Evolutionary conservation across 2,329 filamentous ascomycete species (phyloP), one percentile per base, ranked within the genome.

Genomic region (Pseudogymnoascus sp.): DNA sequence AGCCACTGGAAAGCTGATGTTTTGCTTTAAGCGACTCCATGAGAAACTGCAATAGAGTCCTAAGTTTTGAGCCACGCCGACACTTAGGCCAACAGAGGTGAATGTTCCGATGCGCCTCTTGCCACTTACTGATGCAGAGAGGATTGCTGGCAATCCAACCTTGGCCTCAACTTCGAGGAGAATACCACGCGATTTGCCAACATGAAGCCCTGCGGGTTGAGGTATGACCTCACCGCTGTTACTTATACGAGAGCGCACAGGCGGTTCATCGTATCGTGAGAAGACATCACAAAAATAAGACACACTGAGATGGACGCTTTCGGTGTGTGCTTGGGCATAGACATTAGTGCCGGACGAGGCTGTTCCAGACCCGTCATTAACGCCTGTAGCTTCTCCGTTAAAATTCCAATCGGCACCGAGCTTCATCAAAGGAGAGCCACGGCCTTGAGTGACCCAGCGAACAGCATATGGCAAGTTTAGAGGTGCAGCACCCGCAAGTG

Each of bases 11-110:
- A 79, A 35, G 41, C 69, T 72, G 61, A 79, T 71, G 8, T 63
- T 70, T 63, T 79, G 77, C 4, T 75, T 75, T 23, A 79, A 69
- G 62, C 77, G 69, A 37, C 66, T 73, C 76, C 77, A 78, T 25
- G 71, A 72, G 21, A 77, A 59, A 4, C 72, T 72, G 67, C 77
- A 71, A 49, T 74, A 67, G 8, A 79, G 69, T 4, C 77, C 76
- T 11, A 68, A 67, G 2, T 61, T 52, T 4, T 67, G 69, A 35
- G 73, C 67, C n/a, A 79, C 37, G 4, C 75, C 74, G 28, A 78
- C 65, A 1, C 73, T 75, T 16, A 79, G 64, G 0, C 75, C 76
- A 65, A 78, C 69, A 28, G 69, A 73, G 4, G 75, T 75, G 60
- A 76, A 73, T 28, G 74, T 70, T 8, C 74, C 72, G 49, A 78